Evolutionary conservation across 2,329 filamentous ascomycete species (phyloP).

Genomic region (Aspergillus quadrilineatus): DNA sequence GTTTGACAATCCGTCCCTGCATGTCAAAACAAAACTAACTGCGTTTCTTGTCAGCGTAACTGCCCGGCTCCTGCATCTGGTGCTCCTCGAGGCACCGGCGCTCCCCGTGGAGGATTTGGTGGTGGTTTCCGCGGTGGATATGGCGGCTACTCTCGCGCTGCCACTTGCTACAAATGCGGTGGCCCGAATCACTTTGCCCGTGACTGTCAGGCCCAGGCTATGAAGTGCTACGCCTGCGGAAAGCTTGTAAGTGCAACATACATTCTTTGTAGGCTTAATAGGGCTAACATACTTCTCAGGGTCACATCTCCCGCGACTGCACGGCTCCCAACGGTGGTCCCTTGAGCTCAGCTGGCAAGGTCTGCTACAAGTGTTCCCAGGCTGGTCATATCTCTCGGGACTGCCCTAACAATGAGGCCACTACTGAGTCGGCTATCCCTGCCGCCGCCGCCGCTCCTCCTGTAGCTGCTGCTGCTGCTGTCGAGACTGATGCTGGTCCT

Average conservation of each 20-base stretch:
- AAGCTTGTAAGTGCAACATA: slow-evolving; percentile 60
- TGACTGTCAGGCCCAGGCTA: slow-evolving; percentile 96
- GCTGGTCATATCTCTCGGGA: slow-evolving; percentile 95
- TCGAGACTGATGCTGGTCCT: slow-evolving; percentile 38
- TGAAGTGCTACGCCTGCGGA: slow-evolving; percentile 98
- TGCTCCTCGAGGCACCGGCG: slow-evolving; percentile 63
- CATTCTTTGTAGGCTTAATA: not conserved
- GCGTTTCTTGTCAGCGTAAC: slow-evolving; percentile 59
- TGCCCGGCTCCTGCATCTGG: slow-evolving; percentile 72
- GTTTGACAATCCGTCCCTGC: slow-evolving; percentile 33
- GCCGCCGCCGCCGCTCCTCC: slow-evolving; percentile 20
- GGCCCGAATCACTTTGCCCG: slow-evolving; percentile 97
- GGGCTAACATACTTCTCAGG: slow-evolving; percentile 37
- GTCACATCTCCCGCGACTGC: slow-evolving; percentile 92
- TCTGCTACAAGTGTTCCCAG: slow-evolving; percentile 96
- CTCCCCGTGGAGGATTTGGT: slow-evolving; percentile 64
- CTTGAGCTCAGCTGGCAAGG: slow-evolving; percentile 94
- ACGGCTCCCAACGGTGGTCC: slow-evolving; percentile 95
- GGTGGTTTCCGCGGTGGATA: slow-evolving; percentile 72
- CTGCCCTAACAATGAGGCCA: slow-evolving; percentile 72
- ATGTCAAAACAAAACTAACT: slow-evolving; percentile 5
- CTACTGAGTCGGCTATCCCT: slow-evolving; percentile 35
- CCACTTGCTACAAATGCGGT: slow-evolving; percentile 69
- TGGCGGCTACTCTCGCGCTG: slow-evolving; percentile 55
- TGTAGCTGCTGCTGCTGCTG: slow-evolving; percentile 31